A percentile compares a stretch with the other conserved stretches of the same genome.
These are phyloP conservation scores for Candida rishiriensis DNA, from an alignment of 805 yeast species.

Conservation along the genomic window DNA sequence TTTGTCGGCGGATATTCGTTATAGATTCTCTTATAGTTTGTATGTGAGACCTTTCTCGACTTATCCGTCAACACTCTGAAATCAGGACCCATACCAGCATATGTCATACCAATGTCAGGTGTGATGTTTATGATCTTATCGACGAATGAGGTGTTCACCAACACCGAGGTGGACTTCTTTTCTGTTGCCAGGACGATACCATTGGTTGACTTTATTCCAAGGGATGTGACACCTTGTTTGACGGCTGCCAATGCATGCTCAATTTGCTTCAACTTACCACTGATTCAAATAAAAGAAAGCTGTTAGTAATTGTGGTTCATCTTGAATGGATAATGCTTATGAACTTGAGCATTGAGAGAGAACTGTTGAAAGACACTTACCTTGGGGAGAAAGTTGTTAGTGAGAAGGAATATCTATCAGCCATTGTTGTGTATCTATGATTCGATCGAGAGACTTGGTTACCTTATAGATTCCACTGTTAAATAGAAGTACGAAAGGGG, in stretches of 20 bases:
- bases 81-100: constrained; percentile 99
- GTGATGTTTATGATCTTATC: constrained; percentile 80
- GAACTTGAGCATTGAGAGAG: not conserved
- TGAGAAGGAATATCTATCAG: constrained; percentile 97
- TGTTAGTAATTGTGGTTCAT: constrained; percentile 1
- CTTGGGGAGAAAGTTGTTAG: constrained; percentile 96
- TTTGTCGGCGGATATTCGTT: constrained; percentile 97
- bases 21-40: constrained; percentile 86
- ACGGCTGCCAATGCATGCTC: constrained; percentile 97
- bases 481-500: too few relatives aligned
- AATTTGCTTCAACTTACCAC: constrained; percentile 96
- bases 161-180: constrained; percentile 76
- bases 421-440: constrained; percentile 47
- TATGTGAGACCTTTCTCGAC: constrained; percentile 89
- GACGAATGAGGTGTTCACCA: constrained; percentile 69
- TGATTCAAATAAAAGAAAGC: constrained; percentile 24
- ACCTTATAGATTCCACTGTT: not conserved
- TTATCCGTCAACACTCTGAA: constrained; percentile 91
- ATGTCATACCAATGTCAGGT: constrained; percentile 95
- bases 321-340: too few relatives aligned
- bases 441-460: not conserved
- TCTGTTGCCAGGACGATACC: constrained; percentile 97
- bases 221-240: constrained; percentile 94
- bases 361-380: constrained; percentile 38
- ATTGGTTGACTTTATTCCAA: constrained; percentile 90